Percentiles rank a stretch among this genome's conserved stretches.
Evolutionary conservation across 75 land plant species (phyloP).

Genomic region (Cupressus sempervirens): DNA sequence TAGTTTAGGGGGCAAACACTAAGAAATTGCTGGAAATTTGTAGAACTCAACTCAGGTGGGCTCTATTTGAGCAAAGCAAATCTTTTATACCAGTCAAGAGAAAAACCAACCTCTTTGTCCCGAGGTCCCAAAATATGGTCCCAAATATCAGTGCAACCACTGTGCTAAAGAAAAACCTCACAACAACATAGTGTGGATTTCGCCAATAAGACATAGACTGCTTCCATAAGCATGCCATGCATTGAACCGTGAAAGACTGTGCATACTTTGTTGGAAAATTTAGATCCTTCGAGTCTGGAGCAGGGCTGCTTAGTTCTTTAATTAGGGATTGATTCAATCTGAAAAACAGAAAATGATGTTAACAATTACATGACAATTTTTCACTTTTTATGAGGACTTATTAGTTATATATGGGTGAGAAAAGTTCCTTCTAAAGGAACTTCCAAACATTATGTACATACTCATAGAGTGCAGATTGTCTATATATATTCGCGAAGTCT

Average conservation of each 20-base stretch:
- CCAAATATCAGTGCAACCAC: slow-evolving; percentile 70
- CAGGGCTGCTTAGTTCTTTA: slow-evolving; percentile 50
- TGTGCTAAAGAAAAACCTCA: slow-evolving; percentile 70
- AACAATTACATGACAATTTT: background rate
- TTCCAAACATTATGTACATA: slow-evolving; percentile 13
- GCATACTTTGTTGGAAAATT: slow-evolving; percentile 59
- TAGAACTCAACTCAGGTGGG: background rate
- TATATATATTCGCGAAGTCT: slow-evolving; percentile 51
- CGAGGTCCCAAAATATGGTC: slow-evolving; percentile 19
- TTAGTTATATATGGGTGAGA: background rate
- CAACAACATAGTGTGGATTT: slow-evolving; percentile 55
- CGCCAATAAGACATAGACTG: slow-evolving; percentile 83
- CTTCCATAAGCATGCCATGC: slow-evolving; percentile 77
- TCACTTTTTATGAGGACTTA: background rate
- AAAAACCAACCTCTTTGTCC: background rate
- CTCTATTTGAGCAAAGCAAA: background rate
- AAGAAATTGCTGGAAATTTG: background rate
- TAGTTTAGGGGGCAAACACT: slow-evolving; percentile 11
- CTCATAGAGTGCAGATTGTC: slow-evolving; percentile 50
- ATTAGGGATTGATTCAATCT: slow-evolving; percentile 53
- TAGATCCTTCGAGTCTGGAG: slow-evolving; percentile 47
- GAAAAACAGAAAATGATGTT: background rate
- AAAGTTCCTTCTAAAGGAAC: background rate
- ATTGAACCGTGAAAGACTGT: slow-evolving; percentile 44
- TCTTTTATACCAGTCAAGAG: background rate